Percentiles rank a stretch among this genome's conserved stretches.
Evolutionary conservation across 768 basidiomycete genomes (phyloP).

Genomic region (Hemileccinum impolitum): DNA sequence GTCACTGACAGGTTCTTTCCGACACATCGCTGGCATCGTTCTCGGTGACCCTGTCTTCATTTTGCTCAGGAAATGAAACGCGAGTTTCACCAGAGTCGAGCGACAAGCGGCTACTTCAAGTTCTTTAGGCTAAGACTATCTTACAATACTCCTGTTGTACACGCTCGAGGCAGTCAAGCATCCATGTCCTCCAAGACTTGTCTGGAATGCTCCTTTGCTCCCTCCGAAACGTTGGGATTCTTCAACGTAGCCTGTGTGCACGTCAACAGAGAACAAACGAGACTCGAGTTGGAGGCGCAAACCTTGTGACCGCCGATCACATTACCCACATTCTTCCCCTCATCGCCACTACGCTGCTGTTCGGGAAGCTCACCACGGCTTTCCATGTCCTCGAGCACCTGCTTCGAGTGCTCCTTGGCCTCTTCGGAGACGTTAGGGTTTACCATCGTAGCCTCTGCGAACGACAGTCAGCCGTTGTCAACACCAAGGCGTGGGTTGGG

Average conservation of each 20-base stretch:
- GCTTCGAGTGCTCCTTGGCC: conserved; percentile 22
- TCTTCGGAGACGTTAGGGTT: conserved; percentile 26
- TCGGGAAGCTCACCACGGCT: conserved; percentile 10
- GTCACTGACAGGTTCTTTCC: conserved; percentile 88
- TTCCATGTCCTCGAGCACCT: conserved; percentile 25
- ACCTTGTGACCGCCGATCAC: conserved; percentile 24
- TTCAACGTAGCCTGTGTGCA: conserved; percentile 18
- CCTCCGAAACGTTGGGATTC: conserved; percentile 21
- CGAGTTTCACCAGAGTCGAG: not conserved
- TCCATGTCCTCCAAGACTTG: conserved; percentile 10
- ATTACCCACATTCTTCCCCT: conserved; percentile 11
- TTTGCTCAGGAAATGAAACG: conserved; percentile 68
- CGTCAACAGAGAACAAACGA: not conserved
- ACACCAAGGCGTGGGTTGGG: not conserved
- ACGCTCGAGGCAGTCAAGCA: not conserved
- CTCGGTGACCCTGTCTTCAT: conserved; percentile 92
- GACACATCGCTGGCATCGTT: conserved; percentile 89
- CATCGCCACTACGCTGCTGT: conserved; percentile 2
- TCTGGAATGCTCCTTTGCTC: conserved; percentile 11
- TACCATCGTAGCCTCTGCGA: conserved; percentile 21
- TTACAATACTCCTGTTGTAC: conserved; percentile 1
- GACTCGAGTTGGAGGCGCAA: not conserved
- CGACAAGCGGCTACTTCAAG: not conserved
- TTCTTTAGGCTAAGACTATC: conserved; percentile 5
- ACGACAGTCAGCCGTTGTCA: not conserved